Percentiles rank a stretch among this genome's conserved stretches.
These are phyloP conservation scores for Penicillium sp. DNA, from an alignment of 2,329 filamentous ascomycete species.

Conservation along the genomic window DNA sequence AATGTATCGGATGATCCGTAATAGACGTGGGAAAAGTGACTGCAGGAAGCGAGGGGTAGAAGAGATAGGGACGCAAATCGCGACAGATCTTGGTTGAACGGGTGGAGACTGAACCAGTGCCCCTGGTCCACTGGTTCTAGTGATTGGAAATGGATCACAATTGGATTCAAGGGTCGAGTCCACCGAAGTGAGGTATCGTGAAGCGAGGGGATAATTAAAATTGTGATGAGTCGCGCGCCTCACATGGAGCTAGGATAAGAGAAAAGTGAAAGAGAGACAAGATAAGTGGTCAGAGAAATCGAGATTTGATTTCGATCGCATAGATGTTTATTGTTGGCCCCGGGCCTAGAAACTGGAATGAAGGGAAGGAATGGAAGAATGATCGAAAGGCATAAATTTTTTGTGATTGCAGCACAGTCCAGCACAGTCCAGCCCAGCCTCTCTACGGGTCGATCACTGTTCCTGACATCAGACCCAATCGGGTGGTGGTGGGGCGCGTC, in stretches of 20 bases:
- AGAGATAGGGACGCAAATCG: slow-evolving; percentile 5
- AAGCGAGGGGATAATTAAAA: slow-evolving; percentile 7
- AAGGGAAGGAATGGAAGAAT: slow-evolving; percentile 11
- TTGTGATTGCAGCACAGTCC: background rate
- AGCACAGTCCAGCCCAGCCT: background rate
- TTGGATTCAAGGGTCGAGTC: background rate
- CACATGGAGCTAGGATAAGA: background rate
- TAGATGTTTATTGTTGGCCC: background rate
- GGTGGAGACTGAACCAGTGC: background rate
- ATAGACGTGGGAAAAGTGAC: slow-evolving; percentile 5
- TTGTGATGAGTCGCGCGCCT: slow-evolving; percentile 12
- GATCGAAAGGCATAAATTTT: background rate
- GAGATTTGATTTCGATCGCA: background rate
- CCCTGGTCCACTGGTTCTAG: background rate
- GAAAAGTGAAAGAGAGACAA: background rate
- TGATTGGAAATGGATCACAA: background rate
- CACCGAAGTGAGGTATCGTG: background rate
- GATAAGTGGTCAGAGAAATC: background rate
- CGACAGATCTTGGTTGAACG: background rate
- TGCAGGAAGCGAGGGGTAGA: slow-evolving; percentile 25
- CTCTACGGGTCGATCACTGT: slow-evolving; percentile 5
- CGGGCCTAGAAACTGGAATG: slow-evolving; percentile 8
- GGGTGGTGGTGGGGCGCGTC: slow-evolving; percentile 16
- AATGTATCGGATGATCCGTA: slow-evolving; percentile 17
- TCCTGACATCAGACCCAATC: slow-evolving; percentile 21